These are phyloP conservation scores for Spinacia oleracea DNA, from an alignment of 179 eudicot genomes.

Conservation along the genomic window DNA sequence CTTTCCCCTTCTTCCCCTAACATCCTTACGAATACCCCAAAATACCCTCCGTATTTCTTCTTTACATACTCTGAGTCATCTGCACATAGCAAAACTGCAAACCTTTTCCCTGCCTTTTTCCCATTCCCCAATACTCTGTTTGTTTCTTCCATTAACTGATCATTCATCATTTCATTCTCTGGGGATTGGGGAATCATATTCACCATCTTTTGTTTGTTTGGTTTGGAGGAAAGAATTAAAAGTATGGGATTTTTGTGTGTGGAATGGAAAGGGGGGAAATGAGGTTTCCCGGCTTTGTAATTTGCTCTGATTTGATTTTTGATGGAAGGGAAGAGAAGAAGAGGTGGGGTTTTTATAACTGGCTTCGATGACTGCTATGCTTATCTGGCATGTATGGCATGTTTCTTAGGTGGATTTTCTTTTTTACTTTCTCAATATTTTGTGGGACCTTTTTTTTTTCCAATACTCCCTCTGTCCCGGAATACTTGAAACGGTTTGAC, in stretches of 20 bases:
- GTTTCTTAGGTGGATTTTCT: too few species aligned
- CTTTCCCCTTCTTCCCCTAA: constrained; percentile 74
- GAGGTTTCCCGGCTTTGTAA: background rate
- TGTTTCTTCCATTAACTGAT: constrained; percentile 14
- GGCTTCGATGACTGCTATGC: too few species aligned
- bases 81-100: constrained; percentile 70
- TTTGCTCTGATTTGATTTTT: background rate
- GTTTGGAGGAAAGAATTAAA: background rate
- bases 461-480: too few species aligned
- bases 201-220: constrained; percentile 28
- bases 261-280: background rate
- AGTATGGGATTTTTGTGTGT: too few species aligned
- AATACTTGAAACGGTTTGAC: too few species aligned
- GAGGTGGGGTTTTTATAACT: constrained; percentile 11
- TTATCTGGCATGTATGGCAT: too few species aligned
- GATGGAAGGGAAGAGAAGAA: background rate
- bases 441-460: too few species aligned
- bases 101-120: constrained; percentile 34
- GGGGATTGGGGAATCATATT: constrained; percentile 24
- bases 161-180: constrained; percentile 7
- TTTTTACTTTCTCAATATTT: too few species aligned
- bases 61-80: constrained; percentile 83
- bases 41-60: constrained; percentile 77
- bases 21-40: constrained; percentile 72
- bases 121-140: background rate